Conservation (phyloP, 2,329 filamentous ascomycete species). For the Exophiala lecanii-corni region DNA sequence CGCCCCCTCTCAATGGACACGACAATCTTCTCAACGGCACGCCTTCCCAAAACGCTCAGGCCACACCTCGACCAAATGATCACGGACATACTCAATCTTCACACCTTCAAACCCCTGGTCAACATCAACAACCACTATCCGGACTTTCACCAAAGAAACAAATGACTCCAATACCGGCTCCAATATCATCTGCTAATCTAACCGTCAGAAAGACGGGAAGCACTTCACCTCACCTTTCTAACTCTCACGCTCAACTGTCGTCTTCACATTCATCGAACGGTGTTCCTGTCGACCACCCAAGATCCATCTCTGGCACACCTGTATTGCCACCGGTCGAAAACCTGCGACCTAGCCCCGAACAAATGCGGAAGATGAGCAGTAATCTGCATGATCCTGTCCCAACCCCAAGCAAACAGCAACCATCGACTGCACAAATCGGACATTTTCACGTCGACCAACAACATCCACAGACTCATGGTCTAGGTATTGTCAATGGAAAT, state of each 20-base stretch:
- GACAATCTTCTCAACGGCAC: constrained; percentile 32
- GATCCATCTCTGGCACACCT: constrained; percentile 24
- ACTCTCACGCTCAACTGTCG: background rate
- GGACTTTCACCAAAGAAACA: constrained; percentile 46
- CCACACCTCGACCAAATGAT: constrained; percentile 11
- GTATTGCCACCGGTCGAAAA: constrained; percentile 27
- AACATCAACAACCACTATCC: constrained; percentile 36
- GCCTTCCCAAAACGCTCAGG: constrained; percentile 36
- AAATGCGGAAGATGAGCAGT: constrained; percentile 20
- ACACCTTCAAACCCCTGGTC: constrained; percentile 12
- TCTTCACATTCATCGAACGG: background rate
- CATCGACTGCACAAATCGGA: too few relatives aligned
- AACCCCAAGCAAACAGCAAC: constrained; percentile 26
- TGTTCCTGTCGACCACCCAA: constrained; percentile 1
- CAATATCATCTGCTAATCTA: constrained; percentile 28
- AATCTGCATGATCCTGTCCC: constrained; percentile 20
- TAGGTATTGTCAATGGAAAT: too few relatives aligned
- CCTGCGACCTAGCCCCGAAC: constrained; percentile 26
- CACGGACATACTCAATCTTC: constrained; percentile 3
- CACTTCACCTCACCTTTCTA: constrained; percentile 1
- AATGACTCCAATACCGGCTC: constrained; percentile 31
- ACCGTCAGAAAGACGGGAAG: constrained; percentile 22
- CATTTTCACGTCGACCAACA: too few relatives aligned
- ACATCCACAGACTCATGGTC: too few relatives aligned
- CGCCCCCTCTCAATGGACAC: constrained; percentile 25